phyloP scores from a whole-genome alignment of 306 rosid species.

The Oemleria cerasiformis region DNA sequence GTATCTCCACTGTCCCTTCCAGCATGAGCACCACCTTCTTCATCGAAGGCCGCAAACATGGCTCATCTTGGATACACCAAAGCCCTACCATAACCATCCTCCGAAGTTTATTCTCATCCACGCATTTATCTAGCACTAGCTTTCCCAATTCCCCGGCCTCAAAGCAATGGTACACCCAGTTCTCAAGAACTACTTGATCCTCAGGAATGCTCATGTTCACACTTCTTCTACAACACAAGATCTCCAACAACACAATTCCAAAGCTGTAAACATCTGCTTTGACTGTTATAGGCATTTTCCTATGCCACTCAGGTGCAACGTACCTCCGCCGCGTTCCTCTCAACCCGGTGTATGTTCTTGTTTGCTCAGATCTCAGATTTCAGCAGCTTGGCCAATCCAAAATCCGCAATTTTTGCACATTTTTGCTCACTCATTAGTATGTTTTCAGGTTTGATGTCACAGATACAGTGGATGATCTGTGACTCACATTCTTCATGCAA shows the following conservation, averaged over 20 bases:
- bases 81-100: conserved; percentile 30
- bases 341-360: conserved; percentile 27
- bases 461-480: conserved; percentile 43
- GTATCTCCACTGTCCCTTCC: conserved; percentile 34
- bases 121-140: conserved; percentile 18
- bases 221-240: conserved; percentile 26
- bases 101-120: conserved; percentile 2
- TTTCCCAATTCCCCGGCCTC: conserved; percentile 8
- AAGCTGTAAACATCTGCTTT: conserved; percentile 39
- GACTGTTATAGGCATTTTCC: conserved; percentile 23
- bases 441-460: conserved; percentile 40
- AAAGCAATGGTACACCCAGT: conserved; percentile 31
- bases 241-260: conserved; percentile 39
- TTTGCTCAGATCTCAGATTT: conserved; percentile 32
- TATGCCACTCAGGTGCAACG: conserved; percentile 40
- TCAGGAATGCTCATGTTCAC: conserved; percentile 18
- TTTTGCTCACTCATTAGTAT: conserved; percentile 32
- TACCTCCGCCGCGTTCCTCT: conserved; percentile 44
- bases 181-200: conserved; percentile 17
- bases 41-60: conserved; percentile 29
- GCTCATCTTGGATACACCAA: conserved; percentile 34
- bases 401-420: conserved; percentile 34
- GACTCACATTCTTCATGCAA: conserved; percentile 43
- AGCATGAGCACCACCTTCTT: conserved; percentile 36
- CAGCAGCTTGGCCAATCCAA: conserved; percentile 38